Evolutionary conservation across 257 asterid species (phyloP), one percentile per base, ranked within the genome.

Genomic region (Knoxia roxburghii): DNA sequence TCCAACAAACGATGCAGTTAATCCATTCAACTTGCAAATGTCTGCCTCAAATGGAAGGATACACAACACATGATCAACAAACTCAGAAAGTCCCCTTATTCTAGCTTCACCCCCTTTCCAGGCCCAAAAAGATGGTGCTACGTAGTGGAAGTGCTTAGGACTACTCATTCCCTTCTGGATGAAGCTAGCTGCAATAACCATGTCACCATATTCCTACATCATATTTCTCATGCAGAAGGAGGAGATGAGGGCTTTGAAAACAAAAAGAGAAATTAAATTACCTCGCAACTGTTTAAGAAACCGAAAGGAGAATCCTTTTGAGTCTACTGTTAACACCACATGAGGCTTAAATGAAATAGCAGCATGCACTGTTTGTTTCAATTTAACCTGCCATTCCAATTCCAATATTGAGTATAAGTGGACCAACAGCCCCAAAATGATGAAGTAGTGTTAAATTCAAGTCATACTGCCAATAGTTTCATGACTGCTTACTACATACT

Each of bases 81-180:
- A 88, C 48, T 71, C 80, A 27, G 81, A 71, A 60, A 93, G 88
- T 64, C 90, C 87, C 67, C 75, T 80, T 27, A 94, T 94, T 77
- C 97, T 90, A 43, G 80, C 80, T 77, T 90, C 96, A 60, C 99
- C 97, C 50, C 97, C 99, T 83, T 73, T 88, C 99, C 99, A 94
- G 49, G 97, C 96, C 99, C 99, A 94, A 81, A 90, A 94, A 60
- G 99, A 94, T 6, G 99, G 97, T 35, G 99, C 90, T 26, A 94
- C 96, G 57, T 90, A 94, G 79, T 94, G 97, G 78, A 90, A 94
- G 77, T 87, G 96, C 48, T 45, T 83, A 40, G 97, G 92, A 72
- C 80, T 59, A 72, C 67, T 67, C 59, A 75, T 46, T 46, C 83
- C 81, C 57, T 79, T 77, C 63, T 77, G 75, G 68, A 77, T 75